Percentiles rank a stretch among this genome's conserved stretches.
Conservation (phyloP, 306 rosid species). For the Quercus engelmannii region DNA sequence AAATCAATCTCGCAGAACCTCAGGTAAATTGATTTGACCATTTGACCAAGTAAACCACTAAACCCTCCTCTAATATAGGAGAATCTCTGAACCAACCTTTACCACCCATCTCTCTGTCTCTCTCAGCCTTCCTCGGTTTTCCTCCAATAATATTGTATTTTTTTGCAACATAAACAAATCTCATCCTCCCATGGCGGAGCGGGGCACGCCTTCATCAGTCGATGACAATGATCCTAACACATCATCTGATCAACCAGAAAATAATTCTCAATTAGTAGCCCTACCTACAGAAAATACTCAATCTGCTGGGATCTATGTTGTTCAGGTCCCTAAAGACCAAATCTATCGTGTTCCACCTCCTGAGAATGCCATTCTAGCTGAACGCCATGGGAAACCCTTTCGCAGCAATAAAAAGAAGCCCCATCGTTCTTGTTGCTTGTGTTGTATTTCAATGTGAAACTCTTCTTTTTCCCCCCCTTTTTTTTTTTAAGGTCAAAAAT, state of each 20-base stretch:
- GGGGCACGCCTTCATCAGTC: constrained; percentile 18
- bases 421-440: constrained; percentile 5
- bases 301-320: constrained; percentile 44
- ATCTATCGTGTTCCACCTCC: constrained; percentile 60
- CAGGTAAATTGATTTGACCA: constrained; percentile 18
- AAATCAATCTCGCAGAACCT: neutral
- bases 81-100: constrained; percentile 2
- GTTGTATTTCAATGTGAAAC: no score
- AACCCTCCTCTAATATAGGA: constrained; percentile 14
- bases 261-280: neutral
- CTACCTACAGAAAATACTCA: neutral
- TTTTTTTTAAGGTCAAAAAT: no score
- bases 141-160: neutral
- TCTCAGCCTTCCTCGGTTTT: neutral
- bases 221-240: neutral
- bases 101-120: constrained; percentile 11
- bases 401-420: neutral
- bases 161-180: neutral
- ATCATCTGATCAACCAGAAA: neutral
- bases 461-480: no score
- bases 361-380: constrained; percentile 40
- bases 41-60: neutral
- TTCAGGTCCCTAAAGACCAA: constrained; percentile 71
- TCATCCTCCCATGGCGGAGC: constrained; percentile 62
- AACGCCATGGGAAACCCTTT: constrained; percentile 10